Conservation (phyloP, 192 early-diverging fungal species). For the Mortierella hygrophila region DNA sequence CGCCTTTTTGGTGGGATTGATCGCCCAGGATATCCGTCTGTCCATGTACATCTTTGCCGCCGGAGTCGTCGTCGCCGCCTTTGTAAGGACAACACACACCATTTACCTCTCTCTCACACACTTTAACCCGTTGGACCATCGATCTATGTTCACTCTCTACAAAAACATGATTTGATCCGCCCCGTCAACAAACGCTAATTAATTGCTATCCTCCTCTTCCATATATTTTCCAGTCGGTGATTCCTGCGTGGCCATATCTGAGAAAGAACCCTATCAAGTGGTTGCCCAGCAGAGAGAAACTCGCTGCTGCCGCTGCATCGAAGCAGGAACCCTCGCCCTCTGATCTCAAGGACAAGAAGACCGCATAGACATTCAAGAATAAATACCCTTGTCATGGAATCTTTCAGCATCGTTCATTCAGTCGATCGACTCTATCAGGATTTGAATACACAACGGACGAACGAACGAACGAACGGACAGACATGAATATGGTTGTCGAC, state of each 20-base stretch:
- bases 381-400: not conserved
- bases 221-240: constrained; percentile 22
- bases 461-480: too few relatives aligned
- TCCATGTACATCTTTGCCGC: constrained; percentile 45
- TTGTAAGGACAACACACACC: constrained; percentile 9
- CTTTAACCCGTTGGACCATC: not conserved
- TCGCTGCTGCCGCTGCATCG: not conserved
- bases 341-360: constrained; percentile 2
- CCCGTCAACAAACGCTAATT: not conserved
- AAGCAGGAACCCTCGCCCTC: constrained; percentile 18
- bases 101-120: too few relatives aligned
- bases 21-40: constrained; percentile 42
- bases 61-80: constrained; percentile 27
- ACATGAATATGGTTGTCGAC: too few relatives aligned
- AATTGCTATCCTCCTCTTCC: not conserved
- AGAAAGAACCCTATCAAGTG: constrained; percentile 39
- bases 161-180: not conserved
- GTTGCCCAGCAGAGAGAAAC: constrained; percentile 45
- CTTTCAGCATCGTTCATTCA: too few relatives aligned
- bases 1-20: constrained; percentile 36
- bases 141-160: not conserved
- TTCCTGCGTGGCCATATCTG: constrained; percentile 53
- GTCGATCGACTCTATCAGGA: too few relatives aligned
- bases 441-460: too few relatives aligned
- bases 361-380: not conserved